Base-by-base conservation (phyloP, 805 yeast genomes). In the Nakazawaea laoshanensis region DNA sequence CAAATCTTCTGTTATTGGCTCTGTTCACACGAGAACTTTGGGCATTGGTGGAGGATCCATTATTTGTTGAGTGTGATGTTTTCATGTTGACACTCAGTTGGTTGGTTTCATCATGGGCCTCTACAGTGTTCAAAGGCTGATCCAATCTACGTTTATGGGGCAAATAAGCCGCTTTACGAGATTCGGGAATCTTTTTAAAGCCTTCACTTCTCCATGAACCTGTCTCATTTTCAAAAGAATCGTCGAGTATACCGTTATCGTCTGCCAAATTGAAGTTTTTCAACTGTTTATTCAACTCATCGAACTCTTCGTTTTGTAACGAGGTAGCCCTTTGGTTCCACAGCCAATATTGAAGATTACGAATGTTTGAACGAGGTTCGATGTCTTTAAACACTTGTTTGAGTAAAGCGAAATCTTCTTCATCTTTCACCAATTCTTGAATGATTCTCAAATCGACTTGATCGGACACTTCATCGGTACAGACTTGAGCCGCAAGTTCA, bases 11-110 rank as follows among this genome's bases (percentile, higher is more conserved):
- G 48, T 83, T 84, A 44, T 79, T 77, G 11, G 92, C 94, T 49
- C 96, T 72, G 50, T 82, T 86, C 34, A 78, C 81, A 49, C 95
- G 75, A 3, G 95, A 84, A 39, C 87, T 80, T 40, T 79, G 79
- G 7, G 67, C 51, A 36, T 60, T 65, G 21, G 46, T 41, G 11
- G 47, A 30, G 10, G 37, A 34, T 13, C 46, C 43, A n/a, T 19
- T 40, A 21, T 42, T 48, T 32, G 42, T 50, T 25, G 47, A 49
- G 17, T 44, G 37, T 17, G 40, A 46, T n/a, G 32, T 32, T 10
- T 21, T 26, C 16, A 23, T 39, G 6, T 50, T 46, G 7, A 55
- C 60, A 7, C 12, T 6, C 8, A 6, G 9, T n/a, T 12, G 32
- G 9, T 7, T 8, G 14, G 63, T 70, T 14, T 72, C 77, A 19